phyloP scores from a whole-genome alignment of 192 early-diverging fungal genomes.

The Entophlyctis helioformis region DNA sequence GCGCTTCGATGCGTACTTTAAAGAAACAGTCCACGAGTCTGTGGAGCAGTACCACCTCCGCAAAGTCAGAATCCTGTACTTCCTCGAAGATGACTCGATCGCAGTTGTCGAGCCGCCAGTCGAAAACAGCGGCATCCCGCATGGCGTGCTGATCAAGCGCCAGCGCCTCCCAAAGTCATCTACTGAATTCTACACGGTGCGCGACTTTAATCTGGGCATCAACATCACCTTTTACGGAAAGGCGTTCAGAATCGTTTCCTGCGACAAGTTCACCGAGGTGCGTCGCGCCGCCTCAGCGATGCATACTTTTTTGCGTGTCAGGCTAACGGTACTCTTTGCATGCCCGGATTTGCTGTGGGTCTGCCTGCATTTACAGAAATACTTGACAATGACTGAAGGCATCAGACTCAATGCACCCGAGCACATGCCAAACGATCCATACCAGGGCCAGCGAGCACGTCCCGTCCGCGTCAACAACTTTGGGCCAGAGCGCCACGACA shows the following conservation, averaged over 20 bases:
- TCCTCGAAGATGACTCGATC: conserved; percentile 53
- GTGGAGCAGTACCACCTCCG: conserved; percentile 50
- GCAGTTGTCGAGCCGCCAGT: conserved; percentile 52
- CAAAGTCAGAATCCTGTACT: conserved; percentile 44
- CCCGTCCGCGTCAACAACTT: conserved; percentile 20
- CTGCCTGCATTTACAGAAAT: conserved; percentile 21
- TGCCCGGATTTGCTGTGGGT: background rate
- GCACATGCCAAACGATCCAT: conserved; percentile 37
- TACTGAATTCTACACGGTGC: conserved; percentile 32
- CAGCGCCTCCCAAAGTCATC: conserved; percentile 43
- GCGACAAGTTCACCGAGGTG: conserved; percentile 52
- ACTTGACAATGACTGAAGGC: conserved; percentile 36
- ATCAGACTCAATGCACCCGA: conserved; percentile 37
- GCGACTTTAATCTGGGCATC: conserved; percentile 44
- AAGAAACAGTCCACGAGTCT: conserved; percentile 48
- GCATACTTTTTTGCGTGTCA: background rate
- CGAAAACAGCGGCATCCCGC: conserved; percentile 48
- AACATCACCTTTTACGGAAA: conserved; percentile 51
- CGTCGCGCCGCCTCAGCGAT: background rate
- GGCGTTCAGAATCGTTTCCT: conserved; percentile 42
- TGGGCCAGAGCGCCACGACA: conserved; percentile 22
- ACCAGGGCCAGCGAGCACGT: conserved; percentile 30
- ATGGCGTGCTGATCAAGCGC: conserved; percentile 51
- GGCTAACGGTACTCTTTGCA: background rate
- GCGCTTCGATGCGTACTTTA: conserved; percentile 51